phyloP scores from a whole-genome alignment of 148 eudicot species.

The Vaccinium myrtillus region DNA sequence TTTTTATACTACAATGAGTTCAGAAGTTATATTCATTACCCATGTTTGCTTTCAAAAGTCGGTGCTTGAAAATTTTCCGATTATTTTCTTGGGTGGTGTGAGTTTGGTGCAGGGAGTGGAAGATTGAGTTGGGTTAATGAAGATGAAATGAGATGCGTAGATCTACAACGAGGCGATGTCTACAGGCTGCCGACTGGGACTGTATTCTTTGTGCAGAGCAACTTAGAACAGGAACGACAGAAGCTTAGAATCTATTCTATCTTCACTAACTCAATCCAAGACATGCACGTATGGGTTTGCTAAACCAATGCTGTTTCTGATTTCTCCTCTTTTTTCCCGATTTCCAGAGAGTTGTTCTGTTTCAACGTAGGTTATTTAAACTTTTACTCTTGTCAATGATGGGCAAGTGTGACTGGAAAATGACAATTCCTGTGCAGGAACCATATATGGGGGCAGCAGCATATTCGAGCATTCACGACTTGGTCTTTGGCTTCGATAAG shows the following conservation, averaged over 20 bases:
- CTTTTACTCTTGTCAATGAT: neutral
- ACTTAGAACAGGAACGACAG: conserved; percentile 39
- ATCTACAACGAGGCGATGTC: conserved; percentile 50
- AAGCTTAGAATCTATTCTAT: conserved; percentile 58
- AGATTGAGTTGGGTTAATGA: conserved; percentile 54
- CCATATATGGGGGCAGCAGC: conserved; percentile 33
- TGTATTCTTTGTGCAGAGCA: conserved; percentile 62
- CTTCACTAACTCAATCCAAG: conserved; percentile 42
- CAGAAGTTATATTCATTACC: neutral
- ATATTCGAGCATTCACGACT: conserved; percentile 61
- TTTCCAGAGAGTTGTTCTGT: neutral
- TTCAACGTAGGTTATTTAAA: neutral
- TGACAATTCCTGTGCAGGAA: conserved; percentile 30
- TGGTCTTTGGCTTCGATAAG: conserved; percentile 70
- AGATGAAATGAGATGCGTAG: conserved; percentile 27
- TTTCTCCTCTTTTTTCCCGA: neutral
- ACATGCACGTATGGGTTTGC: conserved; percentile 25
- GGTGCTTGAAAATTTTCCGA: neutral
- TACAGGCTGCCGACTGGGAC: conserved; percentile 47
- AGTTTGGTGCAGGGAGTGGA: conserved; percentile 54
- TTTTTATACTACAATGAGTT: neutral
- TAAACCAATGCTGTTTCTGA: neutral
- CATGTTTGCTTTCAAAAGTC: neutral
- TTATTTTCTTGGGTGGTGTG: too few species aligned
- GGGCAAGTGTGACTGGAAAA: neutral